These are phyloP conservation scores for Colletotrichum tropicicola DNA, from an alignment of 2,329 filamentous ascomycete species.

Conservation along the genomic window DNA sequence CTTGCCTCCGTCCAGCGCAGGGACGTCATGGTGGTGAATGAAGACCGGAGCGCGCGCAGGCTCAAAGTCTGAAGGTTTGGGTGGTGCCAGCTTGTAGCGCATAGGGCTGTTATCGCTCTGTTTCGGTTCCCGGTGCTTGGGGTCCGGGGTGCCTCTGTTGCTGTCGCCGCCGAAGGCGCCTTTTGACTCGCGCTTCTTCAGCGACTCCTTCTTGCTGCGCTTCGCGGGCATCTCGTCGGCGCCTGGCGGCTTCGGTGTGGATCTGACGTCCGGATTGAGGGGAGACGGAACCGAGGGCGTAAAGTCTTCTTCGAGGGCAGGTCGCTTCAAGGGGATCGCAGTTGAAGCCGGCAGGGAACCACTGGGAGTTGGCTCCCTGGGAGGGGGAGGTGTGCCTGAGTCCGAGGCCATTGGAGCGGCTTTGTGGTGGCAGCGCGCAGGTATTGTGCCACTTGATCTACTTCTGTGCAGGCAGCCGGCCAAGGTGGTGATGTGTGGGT, in stretches of 20 bases:
- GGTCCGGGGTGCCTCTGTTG: slow-evolving; percentile 65
- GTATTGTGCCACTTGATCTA: neutral
- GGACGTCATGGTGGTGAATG: slow-evolving; percentile 62
- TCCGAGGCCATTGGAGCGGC: slow-evolving; percentile 44
- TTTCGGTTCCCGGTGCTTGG: slow-evolving; percentile 49
- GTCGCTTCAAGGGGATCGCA: slow-evolving; percentile 70
- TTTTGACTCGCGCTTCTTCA: slow-evolving; percentile 75
- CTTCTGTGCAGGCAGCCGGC: neutral
- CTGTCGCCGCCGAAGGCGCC: slow-evolving; percentile 55
- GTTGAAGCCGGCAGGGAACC: slow-evolving; percentile 48
- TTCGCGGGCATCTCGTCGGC: slow-evolving; percentile 45
- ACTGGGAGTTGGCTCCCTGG: slow-evolving; percentile 51
- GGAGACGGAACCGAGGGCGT: slow-evolving; percentile 77
- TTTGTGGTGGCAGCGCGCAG: neutral
- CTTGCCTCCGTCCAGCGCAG: slow-evolving; percentile 56
- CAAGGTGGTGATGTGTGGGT: neutral
- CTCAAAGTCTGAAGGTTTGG: slow-evolving; percentile 70
- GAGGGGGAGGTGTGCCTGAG: slow-evolving; percentile 48
- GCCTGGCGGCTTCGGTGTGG: slow-evolving; percentile 41
- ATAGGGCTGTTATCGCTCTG: slow-evolving; percentile 60
- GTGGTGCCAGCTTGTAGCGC: slow-evolving; percentile 71
- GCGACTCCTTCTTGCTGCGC: slow-evolving; percentile 70
- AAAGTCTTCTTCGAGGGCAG: slow-evolving; percentile 72
- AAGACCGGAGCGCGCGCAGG: slow-evolving; percentile 65
- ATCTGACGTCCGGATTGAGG: slow-evolving; percentile 72